Percentiles rank a stretch among this genome's conserved stretches.
Conservation (phyloP, 208 protist genomes). For the Tritrichomonas musculus region DNA sequence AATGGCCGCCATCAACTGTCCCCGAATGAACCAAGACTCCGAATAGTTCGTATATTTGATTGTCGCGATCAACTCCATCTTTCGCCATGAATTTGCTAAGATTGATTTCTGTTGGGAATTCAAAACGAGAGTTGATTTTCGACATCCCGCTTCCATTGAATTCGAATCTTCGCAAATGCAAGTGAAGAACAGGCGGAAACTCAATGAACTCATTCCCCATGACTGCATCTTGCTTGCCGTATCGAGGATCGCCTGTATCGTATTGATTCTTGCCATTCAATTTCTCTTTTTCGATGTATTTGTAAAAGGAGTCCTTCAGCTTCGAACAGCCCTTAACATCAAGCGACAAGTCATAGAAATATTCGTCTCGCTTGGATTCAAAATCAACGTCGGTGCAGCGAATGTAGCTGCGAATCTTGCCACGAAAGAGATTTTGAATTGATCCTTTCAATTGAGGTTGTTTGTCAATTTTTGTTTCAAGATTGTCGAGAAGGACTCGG, state of each 20-base stretch:
- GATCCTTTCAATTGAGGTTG: slow-evolving; percentile 6
- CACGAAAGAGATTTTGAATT: background rate
- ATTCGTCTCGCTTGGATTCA: background rate
- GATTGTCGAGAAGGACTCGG: slow-evolving; percentile 70
- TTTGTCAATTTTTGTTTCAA: slow-evolving; percentile 68
- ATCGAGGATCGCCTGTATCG: background rate
- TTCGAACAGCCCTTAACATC: background rate
- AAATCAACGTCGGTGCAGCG: background rate
- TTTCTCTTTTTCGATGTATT: background rate
- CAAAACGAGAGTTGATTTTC: slow-evolving; percentile 57
- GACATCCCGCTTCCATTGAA: slow-evolving; percentile 63
- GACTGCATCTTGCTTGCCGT: background rate
- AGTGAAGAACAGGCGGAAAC: slow-evolving; percentile 66
- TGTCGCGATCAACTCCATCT: background rate
- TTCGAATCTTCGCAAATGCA: slow-evolving; percentile 75
- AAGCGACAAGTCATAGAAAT: background rate
- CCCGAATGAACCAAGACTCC: background rate
- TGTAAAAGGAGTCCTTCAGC: background rate
- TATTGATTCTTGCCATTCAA: background rate
- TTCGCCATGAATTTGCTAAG: background rate
- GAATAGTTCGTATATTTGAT: background rate
- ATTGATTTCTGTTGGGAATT: background rate
- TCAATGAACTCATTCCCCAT: slow-evolving; percentile 51
- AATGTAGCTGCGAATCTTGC: background rate
- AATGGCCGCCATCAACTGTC: background rate